Percentiles rank a stretch among this genome's conserved stretches.
Evolutionary conservation across 106 monocot genomes (phyloP).

Genomic region (Acorus calamus): DNA sequence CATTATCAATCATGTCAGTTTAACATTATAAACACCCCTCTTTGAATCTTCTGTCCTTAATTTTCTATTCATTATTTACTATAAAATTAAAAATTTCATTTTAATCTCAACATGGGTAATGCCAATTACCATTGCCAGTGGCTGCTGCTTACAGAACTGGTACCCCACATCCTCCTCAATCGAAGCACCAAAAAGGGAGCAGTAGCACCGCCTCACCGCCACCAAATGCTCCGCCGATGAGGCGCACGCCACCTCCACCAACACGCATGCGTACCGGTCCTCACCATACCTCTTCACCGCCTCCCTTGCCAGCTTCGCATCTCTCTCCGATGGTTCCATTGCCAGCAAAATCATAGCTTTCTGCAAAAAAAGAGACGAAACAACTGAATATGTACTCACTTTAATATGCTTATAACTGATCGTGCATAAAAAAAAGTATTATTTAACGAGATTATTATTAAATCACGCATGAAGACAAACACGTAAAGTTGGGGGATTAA

Average conservation of each 20-base stretch:
- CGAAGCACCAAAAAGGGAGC: constrained; percentile 36
- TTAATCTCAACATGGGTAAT: no score
- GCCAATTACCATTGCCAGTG: constrained; percentile 22
- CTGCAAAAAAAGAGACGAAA: constrained; percentile 15
- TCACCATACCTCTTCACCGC: constrained; percentile 32
- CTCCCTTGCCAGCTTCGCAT: constrained; percentile 39
- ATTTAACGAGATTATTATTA: no score
- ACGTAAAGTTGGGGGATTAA: no score
- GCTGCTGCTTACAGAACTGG: constrained; percentile 13
- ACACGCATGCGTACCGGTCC: constrained; percentile 19
- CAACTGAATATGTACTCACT: not conserved
- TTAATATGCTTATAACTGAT: no score
- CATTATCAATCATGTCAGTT: no score
- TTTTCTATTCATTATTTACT: no score
- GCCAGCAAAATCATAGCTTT: constrained; percentile 53
- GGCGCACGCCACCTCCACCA: constrained; percentile 63
- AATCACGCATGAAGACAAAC: no score
- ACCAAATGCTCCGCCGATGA: constrained; percentile 59
- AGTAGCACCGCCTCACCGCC: constrained; percentile 48
- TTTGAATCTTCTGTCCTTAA: no score
- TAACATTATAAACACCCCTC: no score
- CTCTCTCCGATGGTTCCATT: constrained; percentile 48
- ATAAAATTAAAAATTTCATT: no score
- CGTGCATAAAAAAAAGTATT: no score
- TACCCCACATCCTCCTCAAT: constrained; percentile 58